Evolutionary conservation across 352 stramenopile species (phyloP).

Genomic region (Achlya hypogyna): DNA sequence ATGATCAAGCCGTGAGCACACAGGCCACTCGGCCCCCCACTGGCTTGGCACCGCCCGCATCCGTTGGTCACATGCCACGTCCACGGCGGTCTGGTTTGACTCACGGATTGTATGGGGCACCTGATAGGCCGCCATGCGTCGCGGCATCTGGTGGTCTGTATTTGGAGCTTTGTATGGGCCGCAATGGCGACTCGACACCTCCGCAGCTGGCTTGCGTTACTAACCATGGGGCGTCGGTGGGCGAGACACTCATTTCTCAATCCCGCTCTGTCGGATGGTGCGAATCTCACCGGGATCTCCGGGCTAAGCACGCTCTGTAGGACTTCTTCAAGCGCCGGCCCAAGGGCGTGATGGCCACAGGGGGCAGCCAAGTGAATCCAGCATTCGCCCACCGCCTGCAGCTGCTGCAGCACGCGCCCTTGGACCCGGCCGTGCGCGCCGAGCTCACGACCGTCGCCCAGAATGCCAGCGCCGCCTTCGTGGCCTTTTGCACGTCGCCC

Average conservation of each 20-base stretch:
- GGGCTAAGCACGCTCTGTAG: not conserved
- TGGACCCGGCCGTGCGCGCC: not conserved
- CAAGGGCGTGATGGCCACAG: not conserved
- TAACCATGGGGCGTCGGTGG: not conserved
- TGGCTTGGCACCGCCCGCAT: too few species aligned
- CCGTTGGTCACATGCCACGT: too few species aligned
- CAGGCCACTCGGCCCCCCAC: too few species aligned
- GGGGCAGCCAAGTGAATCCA: not conserved
- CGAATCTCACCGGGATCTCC: not conserved
- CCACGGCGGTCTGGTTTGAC: too few species aligned
- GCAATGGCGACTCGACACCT: not conserved
- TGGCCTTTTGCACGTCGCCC: not conserved
- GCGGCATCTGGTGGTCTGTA: too few species aligned
- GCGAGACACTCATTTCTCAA: too few species aligned
- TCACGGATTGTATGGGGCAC: too few species aligned
- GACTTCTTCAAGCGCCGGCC: conserved; percentile 3
- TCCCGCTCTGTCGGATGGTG: too few species aligned
- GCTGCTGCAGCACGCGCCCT: not conserved
- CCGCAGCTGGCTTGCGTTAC: not conserved
- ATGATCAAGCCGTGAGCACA: too few species aligned
- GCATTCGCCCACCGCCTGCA: not conserved
- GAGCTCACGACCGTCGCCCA: not conserved
- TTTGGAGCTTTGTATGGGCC: too few species aligned
- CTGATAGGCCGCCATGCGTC: too few species aligned
- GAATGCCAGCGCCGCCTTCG: not conserved